phyloP scores from a whole-genome alignment of 495 filamentous ascomycete genomes.

The Margaritispora aquatica region DNA sequence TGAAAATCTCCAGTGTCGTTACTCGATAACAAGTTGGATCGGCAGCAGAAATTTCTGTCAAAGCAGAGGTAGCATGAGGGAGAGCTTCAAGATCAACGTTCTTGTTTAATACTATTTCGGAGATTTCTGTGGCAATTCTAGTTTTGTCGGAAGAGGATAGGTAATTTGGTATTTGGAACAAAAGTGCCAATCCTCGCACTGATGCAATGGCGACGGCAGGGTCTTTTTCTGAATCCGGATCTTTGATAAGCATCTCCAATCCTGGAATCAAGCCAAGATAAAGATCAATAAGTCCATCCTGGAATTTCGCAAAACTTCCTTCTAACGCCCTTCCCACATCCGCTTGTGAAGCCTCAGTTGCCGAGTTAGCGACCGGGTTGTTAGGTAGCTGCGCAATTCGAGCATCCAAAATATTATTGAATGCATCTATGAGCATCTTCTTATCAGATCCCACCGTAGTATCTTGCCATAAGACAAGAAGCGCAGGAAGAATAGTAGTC shows the following conservation, averaged over 20 bases:
- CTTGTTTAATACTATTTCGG: background rate
- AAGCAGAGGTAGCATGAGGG: background rate
- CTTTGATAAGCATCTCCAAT: background rate
- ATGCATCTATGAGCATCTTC: constrained; percentile 9
- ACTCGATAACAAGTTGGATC: constrained; percentile 9
- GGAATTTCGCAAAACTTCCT: constrained; percentile 1
- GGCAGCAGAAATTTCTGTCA: constrained; percentile 6
- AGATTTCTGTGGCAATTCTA: constrained; percentile 11
- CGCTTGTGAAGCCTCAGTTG: too few relatives aligned
- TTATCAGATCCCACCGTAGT: constrained; percentile 3
- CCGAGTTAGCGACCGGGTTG: background rate
- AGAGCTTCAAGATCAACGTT: background rate
- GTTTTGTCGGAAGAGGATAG: constrained; percentile 11
- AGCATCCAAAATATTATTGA: constrained; percentile 16
- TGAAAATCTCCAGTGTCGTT: constrained; percentile 8
- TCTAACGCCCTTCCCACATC: background rate
- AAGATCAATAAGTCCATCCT: constrained; percentile 10
- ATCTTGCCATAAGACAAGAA: constrained; percentile 15
- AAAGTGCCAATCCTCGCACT: constrained; percentile 12
- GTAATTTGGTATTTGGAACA: constrained; percentile 7
- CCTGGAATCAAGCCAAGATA: constrained; percentile 10
- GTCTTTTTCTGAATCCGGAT: constrained; percentile 1
- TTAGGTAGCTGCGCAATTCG: constrained; percentile 2
- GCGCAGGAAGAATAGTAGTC: background rate
- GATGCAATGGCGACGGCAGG: background rate